Evolutionary conservation across 1,284 basidiomycete genomes (phyloP), one percentile per base, ranked within the genome.

Genomic region (Ganoderma boninense): DNA sequence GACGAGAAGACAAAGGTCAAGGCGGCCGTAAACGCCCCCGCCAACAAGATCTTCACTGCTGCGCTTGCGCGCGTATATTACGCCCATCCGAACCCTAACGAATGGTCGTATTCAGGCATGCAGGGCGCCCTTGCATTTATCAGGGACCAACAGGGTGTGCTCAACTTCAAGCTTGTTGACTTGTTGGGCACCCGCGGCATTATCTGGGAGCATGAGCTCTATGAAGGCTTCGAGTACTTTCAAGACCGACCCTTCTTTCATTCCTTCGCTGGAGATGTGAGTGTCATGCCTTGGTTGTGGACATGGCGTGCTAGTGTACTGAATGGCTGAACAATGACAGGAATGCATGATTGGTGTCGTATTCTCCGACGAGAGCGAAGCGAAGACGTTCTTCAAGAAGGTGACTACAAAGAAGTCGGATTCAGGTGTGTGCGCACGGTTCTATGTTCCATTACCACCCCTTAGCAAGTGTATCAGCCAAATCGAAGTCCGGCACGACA

Each of bases 131-230:
- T 98, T 20, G 91, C 91, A 1, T 89, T 97, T 75, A 87, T 88
- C 38, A 82, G 86, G 42, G 92, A 96, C 79, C 82, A 84, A 2
- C 87, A 85, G 70, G 87, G 87, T 40, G 86, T 87, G 4, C 85
- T 91, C 59, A 87, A 87, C 79, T 90, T 97, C 78, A 90, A 90
- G 78, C 84, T 98, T 61, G 92, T 98, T 2, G 96, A 97, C 80
- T 79, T 97, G 38, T 83, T 85, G 77, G 94, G 95, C 16, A 95
- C 94, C 1, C 84, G 95, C 64, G 97, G 96, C 13, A 88, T 97
- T 40, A 90, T 97, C 57, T 99, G 97, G 97, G 92, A 97, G 73
- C 95, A 98, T 76, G 97, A 98, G 79, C 82, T 98, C 2, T 98
- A 97, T 75, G 89, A 94, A 49, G 92, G 91, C 59, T 91, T 98